phyloP scores from a whole-genome alignment of 345 rosid species.

The Brassica carinata region DNA sequence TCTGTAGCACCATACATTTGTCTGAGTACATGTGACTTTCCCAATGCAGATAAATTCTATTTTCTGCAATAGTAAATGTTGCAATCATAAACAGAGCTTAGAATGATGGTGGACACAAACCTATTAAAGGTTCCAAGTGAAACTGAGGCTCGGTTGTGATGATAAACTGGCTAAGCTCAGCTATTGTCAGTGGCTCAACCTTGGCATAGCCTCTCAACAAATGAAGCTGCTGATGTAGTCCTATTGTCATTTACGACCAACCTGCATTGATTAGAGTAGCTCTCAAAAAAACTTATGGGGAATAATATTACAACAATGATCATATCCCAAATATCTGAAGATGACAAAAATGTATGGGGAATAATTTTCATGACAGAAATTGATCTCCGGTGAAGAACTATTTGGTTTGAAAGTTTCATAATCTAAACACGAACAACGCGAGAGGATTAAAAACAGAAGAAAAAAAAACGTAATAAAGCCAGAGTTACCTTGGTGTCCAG shows the following conservation, averaged over 20 bases:
- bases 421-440: neutral
- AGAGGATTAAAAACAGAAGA: neutral
- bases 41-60: neutral
- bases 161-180: neutral
- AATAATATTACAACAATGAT: neutral
- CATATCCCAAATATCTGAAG: neutral
- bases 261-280: neutral
- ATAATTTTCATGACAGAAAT: neutral
- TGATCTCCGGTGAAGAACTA: neutral
- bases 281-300: neutral
- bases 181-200: neutral
- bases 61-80: neutral
- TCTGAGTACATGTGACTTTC: neutral
- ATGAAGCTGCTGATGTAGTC: neutral
- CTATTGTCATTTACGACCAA: neutral
- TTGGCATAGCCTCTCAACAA: neutral
- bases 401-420: neutral
- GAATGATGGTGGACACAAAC: neutral
- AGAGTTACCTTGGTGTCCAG: neutral
- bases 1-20: neutral
- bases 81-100: neutral
- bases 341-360: neutral
- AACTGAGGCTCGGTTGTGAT: neutral
- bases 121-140: neutral
- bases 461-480: neutral